Evolutionary conservation across 2,329 filamentous ascomycete genomes (phyloP), one percentile per base, ranked within the genome.

Genomic region (Teratosphaeria viscida): DNA sequence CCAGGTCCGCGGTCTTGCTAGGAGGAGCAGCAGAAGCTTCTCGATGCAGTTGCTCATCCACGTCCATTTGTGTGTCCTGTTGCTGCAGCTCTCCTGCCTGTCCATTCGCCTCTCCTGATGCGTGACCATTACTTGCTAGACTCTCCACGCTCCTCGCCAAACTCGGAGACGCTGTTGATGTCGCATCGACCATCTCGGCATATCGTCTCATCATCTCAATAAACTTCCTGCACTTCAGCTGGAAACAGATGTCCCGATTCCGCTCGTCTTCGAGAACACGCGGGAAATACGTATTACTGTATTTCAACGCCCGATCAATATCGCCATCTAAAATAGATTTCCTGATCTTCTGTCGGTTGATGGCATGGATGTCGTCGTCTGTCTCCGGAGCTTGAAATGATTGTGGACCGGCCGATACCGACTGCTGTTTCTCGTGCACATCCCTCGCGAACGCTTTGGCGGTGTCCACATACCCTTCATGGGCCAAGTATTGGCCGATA

Each of bases 401-500:
- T 35, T 64, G 58, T 2, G 62, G 49, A 23, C 55, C 35, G 43
- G 59, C 57, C 3, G 59, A 56, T 3, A 96, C 75, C 8, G 88
- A 85, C 67, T 82, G 78, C 67, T 88, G 87, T 71, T 96, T 89
- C 16, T 82, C 77, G 58, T 84, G 82, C 29, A 95, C 85, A 69
- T 97, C 92, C 66, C 87, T 81, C 19, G 62, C 59, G 78, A 99
- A 97, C 0, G 90, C 90, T 63, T 86, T 84, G 8, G 92, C 92
- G 0, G 92, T 96, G 65, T 96, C 92, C 7, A 96, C 87, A 66
- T 96, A 97, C 61, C 94, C 94, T 68, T 97, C 94, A 67, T 97
- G 92, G 43, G 92, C 89, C 14, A 99, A 78, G 66, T 95, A 97
- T 74, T 96, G 92, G 47, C 91, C 81, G 19, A 92, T 85, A 59